Base-by-base conservation (phyloP, 2,329 filamentous ascomycete genomes). In the Macrophomina tecta region DNA sequence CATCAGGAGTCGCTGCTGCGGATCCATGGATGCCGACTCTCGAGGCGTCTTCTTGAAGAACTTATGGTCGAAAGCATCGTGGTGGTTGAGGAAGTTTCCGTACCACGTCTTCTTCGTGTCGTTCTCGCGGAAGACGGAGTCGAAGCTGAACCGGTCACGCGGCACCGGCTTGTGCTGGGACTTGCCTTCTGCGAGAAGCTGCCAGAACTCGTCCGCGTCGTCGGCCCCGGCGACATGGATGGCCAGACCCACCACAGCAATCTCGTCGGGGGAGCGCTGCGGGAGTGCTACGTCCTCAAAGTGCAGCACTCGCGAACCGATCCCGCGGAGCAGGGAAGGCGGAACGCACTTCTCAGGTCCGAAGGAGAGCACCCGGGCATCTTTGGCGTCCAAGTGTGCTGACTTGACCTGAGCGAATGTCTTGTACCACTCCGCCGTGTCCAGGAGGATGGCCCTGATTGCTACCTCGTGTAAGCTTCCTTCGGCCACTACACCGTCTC, bases 11-110 rank as follows among this genome's bases (percentile, higher is more conserved):
- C 70, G 23, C 23, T 23, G 23, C 23, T 23, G 23, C 23, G 23
- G 23, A 23, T 23, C 23, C 23, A 23, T 23, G 32, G 48, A 51
- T 12, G 23, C 49, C 40, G 51, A 28, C 51, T 69, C 9, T n/a
- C 55, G n/a, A 11, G 66, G 60, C 1, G 48, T 58, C 49, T 32
- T 69, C 56, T 55, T 49, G 36, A 53, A 36, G 55, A 63, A 67
- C 18, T 40, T 42, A 12, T 53, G 18, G 55, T 64, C 55, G 30
- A 63, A 66, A 49, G 30, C 36, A 48, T 14, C 64, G 66, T 36
- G 69, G 61, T 52, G 64, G 58, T 32, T 53, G 60, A 64, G 23
- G 65, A 68, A 62, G 51, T 65, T 61, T 64, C 49, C 45, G 38
- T 64, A 67, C 23, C 28, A 42, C 48, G 48, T 53, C 32, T 7